These are phyloP conservation scores for Penicillium sp. DNA, from an alignment of 2,329 filamentous ascomycete species.

Conservation along the genomic window DNA sequence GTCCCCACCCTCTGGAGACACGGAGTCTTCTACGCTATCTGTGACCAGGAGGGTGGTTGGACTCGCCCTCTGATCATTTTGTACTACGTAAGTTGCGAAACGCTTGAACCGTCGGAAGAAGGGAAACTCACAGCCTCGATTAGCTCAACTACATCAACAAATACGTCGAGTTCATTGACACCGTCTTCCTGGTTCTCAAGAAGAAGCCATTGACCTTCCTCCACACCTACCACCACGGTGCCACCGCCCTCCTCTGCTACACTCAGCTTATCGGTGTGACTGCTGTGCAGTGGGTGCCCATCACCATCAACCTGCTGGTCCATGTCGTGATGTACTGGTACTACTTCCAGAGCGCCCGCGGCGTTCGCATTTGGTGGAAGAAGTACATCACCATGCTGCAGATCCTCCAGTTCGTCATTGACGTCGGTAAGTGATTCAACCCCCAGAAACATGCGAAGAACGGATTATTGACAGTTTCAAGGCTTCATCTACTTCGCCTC, in stretches of 20 bases:
- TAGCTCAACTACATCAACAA: constrained; percentile 98
- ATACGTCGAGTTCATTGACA: constrained; percentile 93
- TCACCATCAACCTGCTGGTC: constrained; percentile 85
- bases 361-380: constrained; percentile 98
- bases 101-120: background rate
- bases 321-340: constrained; percentile 99
- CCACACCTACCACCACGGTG: constrained; percentile 98
- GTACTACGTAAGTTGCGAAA: constrained; percentile 75
- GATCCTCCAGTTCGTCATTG: constrained; percentile 95
- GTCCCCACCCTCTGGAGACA: constrained; percentile 75
- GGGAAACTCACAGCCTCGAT: constrained; percentile 30
- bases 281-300: constrained; percentile 91
- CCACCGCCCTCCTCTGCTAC: constrained; percentile 95
- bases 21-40: constrained; percentile 88
- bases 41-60: constrained; percentile 75
- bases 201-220: constrained; percentile 99
- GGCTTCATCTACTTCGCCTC: constrained; percentile 98
- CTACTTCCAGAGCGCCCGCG: constrained; percentile 98
- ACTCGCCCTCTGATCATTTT: constrained; percentile 88
- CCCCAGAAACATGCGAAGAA: background rate
- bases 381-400: constrained; percentile 98
- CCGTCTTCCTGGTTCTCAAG: constrained; percentile 95
- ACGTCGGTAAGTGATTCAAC: constrained; percentile 67
- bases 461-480: constrained; percentile 35
- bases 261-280: constrained; percentile 92